phyloP scores from a whole-genome alignment of 2,329 filamentous ascomycete genomes.

The Zymoseptoria crescenta region DNA sequence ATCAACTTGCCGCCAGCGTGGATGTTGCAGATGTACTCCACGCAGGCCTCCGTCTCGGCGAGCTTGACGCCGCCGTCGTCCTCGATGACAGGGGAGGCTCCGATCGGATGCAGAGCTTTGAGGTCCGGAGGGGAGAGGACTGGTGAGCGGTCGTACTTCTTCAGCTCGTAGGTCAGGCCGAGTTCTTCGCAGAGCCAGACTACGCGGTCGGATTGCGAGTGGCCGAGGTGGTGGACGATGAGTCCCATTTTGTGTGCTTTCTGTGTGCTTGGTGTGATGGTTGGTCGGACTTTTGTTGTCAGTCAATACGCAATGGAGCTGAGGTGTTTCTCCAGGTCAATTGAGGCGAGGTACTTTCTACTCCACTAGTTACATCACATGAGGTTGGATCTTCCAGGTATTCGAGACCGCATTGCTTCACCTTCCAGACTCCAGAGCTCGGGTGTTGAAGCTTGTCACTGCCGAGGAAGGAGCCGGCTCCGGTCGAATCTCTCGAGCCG shows the following conservation, averaged over 20 bases:
- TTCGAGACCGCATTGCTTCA: neutral
- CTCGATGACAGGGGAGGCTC: constrained; percentile 53
- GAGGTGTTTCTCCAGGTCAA: neutral
- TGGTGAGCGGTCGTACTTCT: constrained; percentile 42
- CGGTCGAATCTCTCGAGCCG: neutral
- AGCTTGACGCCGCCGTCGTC: constrained; percentile 44
- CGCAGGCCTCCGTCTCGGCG: constrained; percentile 52
- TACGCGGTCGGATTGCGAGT: constrained; percentile 57
- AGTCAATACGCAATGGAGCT: neutral
- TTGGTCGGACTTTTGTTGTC: neutral
- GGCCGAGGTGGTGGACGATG: constrained; percentile 30
- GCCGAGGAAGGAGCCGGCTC: neutral
- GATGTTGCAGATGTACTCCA: constrained; percentile 54
- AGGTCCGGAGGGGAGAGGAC: constrained; percentile 25
- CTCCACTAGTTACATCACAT: neutral
- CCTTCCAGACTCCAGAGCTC: neutral
- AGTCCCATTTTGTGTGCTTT: constrained; percentile 26
- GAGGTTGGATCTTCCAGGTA: neutral
- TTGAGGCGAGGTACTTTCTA: neutral
- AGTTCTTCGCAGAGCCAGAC: constrained; percentile 61
- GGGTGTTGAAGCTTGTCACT: neutral
- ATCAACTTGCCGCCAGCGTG: constrained; percentile 46
- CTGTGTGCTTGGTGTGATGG: neutral
- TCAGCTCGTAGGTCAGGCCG: constrained; percentile 45
- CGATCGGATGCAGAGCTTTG: constrained; percentile 36